A percentile compares a stretch with the other conserved stretches of the same genome.
phyloP scores from a whole-genome alignment of 2,329 filamentous ascomycete species.

The Fusarium lyarnte region DNA sequence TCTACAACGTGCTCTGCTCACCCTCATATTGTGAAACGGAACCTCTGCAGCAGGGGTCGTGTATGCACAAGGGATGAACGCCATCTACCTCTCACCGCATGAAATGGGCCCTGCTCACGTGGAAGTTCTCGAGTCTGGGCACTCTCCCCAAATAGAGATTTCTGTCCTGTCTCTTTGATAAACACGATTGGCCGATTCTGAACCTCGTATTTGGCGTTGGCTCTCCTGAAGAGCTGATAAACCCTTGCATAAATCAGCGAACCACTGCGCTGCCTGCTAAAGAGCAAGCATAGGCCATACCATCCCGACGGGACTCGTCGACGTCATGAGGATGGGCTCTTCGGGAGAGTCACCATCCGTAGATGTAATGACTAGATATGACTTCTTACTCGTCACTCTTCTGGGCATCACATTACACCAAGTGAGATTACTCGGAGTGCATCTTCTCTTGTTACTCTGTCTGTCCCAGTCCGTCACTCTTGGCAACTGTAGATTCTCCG shows the following conservation, averaged over 20 bases:
- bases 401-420: slow-evolving; percentile 19
- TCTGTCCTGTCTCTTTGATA: neutral
- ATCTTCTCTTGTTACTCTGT: neutral
- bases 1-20: slow-evolving; percentile 5
- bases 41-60: slow-evolving; percentile 18
- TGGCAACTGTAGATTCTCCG: slow-evolving; percentile 7
- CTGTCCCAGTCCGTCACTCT: neutral
- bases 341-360: neutral
- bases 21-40: slow-evolving; percentile 20
- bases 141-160: slow-evolving; percentile 30
- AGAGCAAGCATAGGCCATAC: slow-evolving; percentile 3
- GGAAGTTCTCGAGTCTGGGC: slow-evolving; percentile 29
- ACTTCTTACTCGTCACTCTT: neutral
- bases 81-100: slow-evolving; percentile 40
- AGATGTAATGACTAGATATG: neutral
- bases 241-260: slow-evolving; percentile 1
- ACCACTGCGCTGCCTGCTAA: slow-evolving; percentile 3
- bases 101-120: slow-evolving; percentile 30
- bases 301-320: neutral
- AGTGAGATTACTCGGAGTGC: slow-evolving; percentile 23
- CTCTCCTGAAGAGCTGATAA: slow-evolving; percentile 8
- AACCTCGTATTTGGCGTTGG: slow-evolving; percentile 29
- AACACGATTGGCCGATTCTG: slow-evolving; percentile 21
- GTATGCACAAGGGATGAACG: slow-evolving; percentile 28
- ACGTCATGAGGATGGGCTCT: slow-evolving; percentile 3